Evolutionary conservation across 2,329 filamentous ascomycete species (phyloP).

Genomic region (Colletotrichum eremochloae): DNA sequence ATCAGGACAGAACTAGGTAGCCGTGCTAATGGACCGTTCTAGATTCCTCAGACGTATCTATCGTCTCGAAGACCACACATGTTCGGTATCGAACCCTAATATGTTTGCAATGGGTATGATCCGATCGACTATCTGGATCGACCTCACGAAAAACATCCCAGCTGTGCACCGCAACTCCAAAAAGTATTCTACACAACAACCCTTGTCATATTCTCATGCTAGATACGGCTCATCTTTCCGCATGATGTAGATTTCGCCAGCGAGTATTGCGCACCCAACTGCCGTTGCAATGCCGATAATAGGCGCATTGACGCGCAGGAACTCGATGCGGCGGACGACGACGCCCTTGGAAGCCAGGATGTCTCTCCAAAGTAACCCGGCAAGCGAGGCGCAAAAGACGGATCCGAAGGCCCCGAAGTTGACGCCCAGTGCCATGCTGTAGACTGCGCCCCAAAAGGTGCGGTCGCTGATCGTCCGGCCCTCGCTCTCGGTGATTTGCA

Average conservation of each 20-base stretch:
- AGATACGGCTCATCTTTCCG: background rate
- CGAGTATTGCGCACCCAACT: background rate
- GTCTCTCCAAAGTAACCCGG: conserved; percentile 79
- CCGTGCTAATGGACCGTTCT: too few species aligned
- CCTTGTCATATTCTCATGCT: background rate
- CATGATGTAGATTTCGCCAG: background rate
- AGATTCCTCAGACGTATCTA: too few species aligned
- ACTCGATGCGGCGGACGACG: background rate
- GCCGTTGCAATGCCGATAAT: background rate
- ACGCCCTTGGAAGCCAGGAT: conserved; percentile 62
- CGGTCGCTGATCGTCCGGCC: conserved; percentile 68
- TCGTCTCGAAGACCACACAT: too few species aligned
- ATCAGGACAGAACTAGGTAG: too few species aligned
- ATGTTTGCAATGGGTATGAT: too few species aligned
- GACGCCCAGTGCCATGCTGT: conserved; percentile 80
- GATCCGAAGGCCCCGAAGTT: conserved; percentile 82
- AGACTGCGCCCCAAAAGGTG: conserved; percentile 80
- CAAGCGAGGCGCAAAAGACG: conserved; percentile 78
- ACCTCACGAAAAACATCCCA: too few species aligned
- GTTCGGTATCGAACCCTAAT: too few species aligned
- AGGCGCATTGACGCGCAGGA: background rate
- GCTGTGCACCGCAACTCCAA: too few species aligned
- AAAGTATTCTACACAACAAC: too few species aligned
- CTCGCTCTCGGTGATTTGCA: conserved; percentile 66
- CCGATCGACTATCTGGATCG: too few species aligned